phyloP scores from a whole-genome alignment of 2,329 filamentous ascomycete genomes.

The Aureobasidium vineae region DNA sequence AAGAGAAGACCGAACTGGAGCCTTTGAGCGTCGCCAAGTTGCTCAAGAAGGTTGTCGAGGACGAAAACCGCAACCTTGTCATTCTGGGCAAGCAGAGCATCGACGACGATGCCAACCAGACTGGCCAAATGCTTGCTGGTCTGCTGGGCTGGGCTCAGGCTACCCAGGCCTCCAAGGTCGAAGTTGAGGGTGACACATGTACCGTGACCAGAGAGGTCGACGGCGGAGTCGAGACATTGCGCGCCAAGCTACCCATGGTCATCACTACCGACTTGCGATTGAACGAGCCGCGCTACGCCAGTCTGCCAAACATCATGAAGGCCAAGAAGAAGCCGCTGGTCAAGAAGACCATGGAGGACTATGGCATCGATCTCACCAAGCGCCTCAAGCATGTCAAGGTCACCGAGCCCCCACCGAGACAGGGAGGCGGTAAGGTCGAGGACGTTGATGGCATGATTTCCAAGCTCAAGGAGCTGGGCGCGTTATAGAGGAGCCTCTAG shows the following conservation, averaged over 20 bases:
- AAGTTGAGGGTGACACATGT: conserved; percentile 68
- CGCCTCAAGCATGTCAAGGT: conserved; percentile 90
- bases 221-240: conserved; percentile 87
- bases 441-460: conserved; percentile 91
- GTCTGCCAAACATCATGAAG: conserved; percentile 99
- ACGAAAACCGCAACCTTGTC: conserved; percentile 86
- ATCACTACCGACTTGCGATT: conserved; percentile 92
- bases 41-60: conserved; percentile 72
- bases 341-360: conserved; percentile 83
- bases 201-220: conserved; percentile 90
- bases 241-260: conserved; percentile 82
- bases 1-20: conserved; percentile 73
- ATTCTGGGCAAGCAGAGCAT: conserved; percentile 97
- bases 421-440: conserved; percentile 96
- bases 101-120: conserved; percentile 93
- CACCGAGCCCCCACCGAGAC: conserved; percentile 76
- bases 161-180: conserved; percentile 84
- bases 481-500: conserved; percentile 57
- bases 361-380: conserved; percentile 70
- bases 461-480: conserved; percentile 95
- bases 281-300: conserved; percentile 94
- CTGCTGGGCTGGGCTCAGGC: conserved; percentile 91
- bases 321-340: conserved; percentile 99
- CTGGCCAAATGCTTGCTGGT: conserved; percentile 95
- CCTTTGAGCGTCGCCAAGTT: conserved; percentile 90